Percentiles rank a stretch among this genome's conserved stretches.
Conservation (phyloP, 2,329 filamentous ascomycete species). For the Aaosphaeria arxii region DNA sequence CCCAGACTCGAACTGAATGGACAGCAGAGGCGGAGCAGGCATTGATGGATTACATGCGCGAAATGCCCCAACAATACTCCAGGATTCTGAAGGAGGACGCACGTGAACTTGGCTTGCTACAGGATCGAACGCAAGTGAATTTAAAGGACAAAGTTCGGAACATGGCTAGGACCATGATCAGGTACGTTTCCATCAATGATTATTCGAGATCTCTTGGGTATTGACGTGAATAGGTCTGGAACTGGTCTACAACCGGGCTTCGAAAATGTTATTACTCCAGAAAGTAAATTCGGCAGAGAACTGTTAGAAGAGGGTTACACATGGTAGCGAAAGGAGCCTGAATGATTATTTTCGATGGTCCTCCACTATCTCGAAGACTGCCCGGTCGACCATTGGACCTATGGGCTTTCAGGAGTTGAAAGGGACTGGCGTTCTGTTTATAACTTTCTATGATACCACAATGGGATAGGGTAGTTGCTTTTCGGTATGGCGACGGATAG, state of each 20-base stretch:
- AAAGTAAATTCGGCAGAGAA: conserved; percentile 11
- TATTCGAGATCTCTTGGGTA: neutral
- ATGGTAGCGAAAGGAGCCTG: conserved; percentile 8
- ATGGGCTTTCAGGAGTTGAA: too few species aligned
- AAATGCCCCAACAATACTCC: conserved; percentile 47
- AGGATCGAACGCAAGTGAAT: conserved; percentile 49
- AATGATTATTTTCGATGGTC: too few species aligned
- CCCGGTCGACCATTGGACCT: too few species aligned
- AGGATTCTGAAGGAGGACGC: conserved; percentile 37
- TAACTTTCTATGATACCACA: too few species aligned
- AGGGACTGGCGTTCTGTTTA: too few species aligned
- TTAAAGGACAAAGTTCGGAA: conserved; percentile 46
- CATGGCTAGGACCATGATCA: conserved; percentile 39
- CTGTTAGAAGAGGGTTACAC: conserved; percentile 17
- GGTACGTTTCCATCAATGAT: conserved; percentile 23
- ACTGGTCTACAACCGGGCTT: conserved; percentile 27
- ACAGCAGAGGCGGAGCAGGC: conserved; percentile 32
- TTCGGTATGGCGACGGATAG: too few species aligned
- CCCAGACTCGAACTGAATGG: conserved; percentile 19
- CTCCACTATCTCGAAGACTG: too few species aligned
- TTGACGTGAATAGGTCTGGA: conserved; percentile 19
- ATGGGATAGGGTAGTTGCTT: too few species aligned
- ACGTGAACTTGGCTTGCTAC: conserved; percentile 17
- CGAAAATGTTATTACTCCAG: conserved; percentile 15
- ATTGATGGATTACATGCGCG: conserved; percentile 50